Conservation (phyloP, 331 rosid genomes). For the Malus hybrid region DNA sequence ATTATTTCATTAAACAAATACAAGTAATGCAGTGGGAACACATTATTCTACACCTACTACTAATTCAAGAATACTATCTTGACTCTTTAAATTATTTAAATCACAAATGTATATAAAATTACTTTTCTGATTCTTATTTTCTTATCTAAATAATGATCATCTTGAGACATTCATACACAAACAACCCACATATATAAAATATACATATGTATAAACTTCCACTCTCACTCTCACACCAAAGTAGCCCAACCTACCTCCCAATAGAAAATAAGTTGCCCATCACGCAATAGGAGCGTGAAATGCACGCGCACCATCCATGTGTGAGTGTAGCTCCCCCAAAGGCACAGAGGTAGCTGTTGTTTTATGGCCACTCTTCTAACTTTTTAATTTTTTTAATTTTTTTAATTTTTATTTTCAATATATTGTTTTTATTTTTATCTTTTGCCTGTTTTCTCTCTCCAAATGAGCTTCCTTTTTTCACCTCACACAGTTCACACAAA, state of each 20-base stretch:
- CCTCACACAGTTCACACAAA: constrained; percentile 33
- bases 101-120: background rate
- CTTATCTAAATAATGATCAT: background rate
- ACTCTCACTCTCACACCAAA: constrained; percentile 1
- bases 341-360: constrained; percentile 19
- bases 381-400: background rate
- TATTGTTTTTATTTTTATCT: background rate
- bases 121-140: background rate
- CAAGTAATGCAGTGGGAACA: constrained; percentile 1
- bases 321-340: background rate
- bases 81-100: constrained; percentile 12
- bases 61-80: constrained; percentile 22
- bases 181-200: too few species aligned
- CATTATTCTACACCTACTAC: constrained; percentile 35
- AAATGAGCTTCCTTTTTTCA: constrained; percentile 10
- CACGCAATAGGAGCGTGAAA: background rate
- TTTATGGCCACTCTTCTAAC: constrained; percentile 18
- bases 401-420: background rate
- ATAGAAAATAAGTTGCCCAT: background rate
- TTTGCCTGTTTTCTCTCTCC: background rate
- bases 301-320: background rate
- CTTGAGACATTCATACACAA: background rate
- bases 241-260: background rate
- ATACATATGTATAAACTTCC: background rate
- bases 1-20: background rate